A percentile compares a stretch with the other conserved stretches of the same genome.
Evolutionary conservation across 768 basidiomycete genomes (phyloP).

Genomic region (Trichaptum fuscoviolaceum): DNA sequence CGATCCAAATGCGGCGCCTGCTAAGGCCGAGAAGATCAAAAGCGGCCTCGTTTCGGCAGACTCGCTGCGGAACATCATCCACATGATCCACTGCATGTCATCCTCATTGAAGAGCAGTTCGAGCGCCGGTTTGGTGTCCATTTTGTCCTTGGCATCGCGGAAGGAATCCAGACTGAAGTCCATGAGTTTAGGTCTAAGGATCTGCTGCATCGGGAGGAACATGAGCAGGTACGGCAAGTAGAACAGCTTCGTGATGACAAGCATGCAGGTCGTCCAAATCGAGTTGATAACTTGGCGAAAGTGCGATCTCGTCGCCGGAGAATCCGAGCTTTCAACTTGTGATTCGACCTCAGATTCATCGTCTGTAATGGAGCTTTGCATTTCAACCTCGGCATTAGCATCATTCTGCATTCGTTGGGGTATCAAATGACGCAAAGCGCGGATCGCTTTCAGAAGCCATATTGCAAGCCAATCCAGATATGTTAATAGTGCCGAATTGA

Average conservation of each 20-base stretch:
- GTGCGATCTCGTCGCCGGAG: neutral
- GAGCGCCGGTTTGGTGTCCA: neutral
- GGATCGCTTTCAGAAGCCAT: too few relatives aligned
- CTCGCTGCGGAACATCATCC: neutral
- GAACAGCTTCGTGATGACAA: neutral
- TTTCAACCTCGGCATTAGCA: neutral
- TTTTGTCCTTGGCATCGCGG: neutral
- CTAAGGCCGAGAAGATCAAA: neutral
- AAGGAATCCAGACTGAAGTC: neutral
- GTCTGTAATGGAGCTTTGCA: too few relatives aligned
- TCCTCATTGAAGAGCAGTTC: neutral
- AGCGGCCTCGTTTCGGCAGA: neutral
- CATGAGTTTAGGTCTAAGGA: neutral
- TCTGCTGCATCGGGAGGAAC: neutral
- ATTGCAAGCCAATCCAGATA: too few relatives aligned
- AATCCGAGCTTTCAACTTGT: too few relatives aligned
- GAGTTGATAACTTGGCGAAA: neutral
- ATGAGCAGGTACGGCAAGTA: neutral
- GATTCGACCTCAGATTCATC: too few relatives aligned
- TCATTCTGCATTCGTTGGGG: neutral
- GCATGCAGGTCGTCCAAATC: neutral
- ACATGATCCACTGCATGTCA: neutral
- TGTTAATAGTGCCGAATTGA: neutral
- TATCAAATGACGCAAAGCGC: too few relatives aligned
- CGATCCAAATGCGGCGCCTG: constrained; percentile 4